Conservation (phyloP, 2,329 filamentous ascomycete species). For the Aureobasidium sp. region DNA sequence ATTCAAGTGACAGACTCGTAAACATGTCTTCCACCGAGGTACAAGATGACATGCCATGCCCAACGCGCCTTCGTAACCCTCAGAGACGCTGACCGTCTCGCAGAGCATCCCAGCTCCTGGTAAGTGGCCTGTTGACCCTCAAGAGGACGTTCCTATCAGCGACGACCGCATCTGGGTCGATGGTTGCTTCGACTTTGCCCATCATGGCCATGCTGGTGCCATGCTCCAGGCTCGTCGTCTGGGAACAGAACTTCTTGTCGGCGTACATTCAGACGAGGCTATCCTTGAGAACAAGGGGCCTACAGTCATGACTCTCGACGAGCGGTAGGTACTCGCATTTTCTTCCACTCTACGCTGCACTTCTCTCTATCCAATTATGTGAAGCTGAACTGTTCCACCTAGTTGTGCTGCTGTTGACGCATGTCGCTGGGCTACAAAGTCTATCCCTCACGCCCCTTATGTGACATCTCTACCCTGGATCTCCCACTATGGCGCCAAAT, state of each 20-base stretch:
- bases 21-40: slow-evolving; percentile 10
- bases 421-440: slow-evolving; percentile 86
- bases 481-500: slow-evolving; percentile 87
- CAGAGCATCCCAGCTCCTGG: slow-evolving; percentile 44
- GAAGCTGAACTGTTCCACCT: not conserved
- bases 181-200: slow-evolving; percentile 98
- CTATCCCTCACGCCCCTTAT: slow-evolving; percentile 81
- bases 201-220: slow-evolving; percentile 94
- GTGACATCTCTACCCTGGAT: slow-evolving; percentile 93
- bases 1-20: not conserved
- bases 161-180: slow-evolving; percentile 91
- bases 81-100: slow-evolving; percentile 12
- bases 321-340: slow-evolving; percentile 51
- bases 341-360: not conserved
- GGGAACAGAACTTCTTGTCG: slow-evolving; percentile 80
- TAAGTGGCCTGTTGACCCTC: slow-evolving; percentile 59
- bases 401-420: slow-evolving; percentile 78
- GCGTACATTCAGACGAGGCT: slow-evolving; percentile 90
- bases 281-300: slow-evolving; percentile 97
- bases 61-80: not conserved
- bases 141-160: slow-evolving; percentile 50
- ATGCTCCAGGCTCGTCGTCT: slow-evolving; percentile 93
- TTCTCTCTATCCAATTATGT: not conserved
- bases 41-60: not conserved
- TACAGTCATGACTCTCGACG: slow-evolving; percentile 88